A percentile compares a stretch with the other conserved stretches of the same genome.
Evolutionary conservation across 306 rosid species (phyloP).

Genomic region (Inga leiocalycina): DNA sequence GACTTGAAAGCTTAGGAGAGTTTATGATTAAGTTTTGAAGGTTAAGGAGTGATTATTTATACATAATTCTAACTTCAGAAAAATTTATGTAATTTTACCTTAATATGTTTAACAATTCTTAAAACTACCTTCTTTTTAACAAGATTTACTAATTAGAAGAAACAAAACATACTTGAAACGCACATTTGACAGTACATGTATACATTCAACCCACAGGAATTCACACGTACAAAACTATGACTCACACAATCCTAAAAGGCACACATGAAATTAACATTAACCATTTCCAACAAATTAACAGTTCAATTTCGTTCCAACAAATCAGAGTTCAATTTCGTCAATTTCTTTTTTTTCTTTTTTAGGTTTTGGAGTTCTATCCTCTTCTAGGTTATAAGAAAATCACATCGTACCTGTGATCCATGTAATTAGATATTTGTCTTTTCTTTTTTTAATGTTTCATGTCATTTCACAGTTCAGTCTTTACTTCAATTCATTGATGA

Average conservation of each 20-base stretch:
- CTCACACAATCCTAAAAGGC: not conserved
- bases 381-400: conserved; percentile 8
- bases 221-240: too few relatives aligned
- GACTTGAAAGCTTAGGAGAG: too few relatives aligned
- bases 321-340: not conserved
- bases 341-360: too few relatives aligned
- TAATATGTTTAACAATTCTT: not conserved
- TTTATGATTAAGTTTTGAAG: too few relatives aligned
- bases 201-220: not conserved
- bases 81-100: too few relatives aligned
- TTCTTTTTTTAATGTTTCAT: not conserved
- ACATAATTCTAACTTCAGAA: too few relatives aligned
- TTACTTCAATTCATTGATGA: not conserved
- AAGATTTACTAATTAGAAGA: not conserved
- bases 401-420: not conserved
- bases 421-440: too few relatives aligned
- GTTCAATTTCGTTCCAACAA: not conserved
- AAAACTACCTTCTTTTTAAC: not conserved
- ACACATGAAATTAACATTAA: not conserved
- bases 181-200: too few relatives aligned
- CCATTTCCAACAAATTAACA: not conserved
- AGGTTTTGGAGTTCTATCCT: not conserved
- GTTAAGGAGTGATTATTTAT: too few relatives aligned
- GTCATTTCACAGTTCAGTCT: not conserved
- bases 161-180: not conserved